Base-by-base conservation (phyloP, 768 basidiomycete species). In the Daedalea quercina region DNA sequence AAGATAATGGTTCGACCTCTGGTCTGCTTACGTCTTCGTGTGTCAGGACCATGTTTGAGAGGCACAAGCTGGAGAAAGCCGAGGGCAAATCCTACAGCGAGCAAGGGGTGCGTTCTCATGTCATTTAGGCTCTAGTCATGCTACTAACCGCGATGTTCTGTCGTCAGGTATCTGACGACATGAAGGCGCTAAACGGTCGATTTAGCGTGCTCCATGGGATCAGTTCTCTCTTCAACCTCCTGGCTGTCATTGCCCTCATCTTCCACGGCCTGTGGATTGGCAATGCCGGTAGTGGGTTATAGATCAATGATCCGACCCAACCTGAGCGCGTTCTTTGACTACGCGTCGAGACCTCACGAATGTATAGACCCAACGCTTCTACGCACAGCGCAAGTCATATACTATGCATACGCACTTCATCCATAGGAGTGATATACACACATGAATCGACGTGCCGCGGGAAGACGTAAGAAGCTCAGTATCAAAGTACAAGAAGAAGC, bases 251-350 rank as follows among this genome's bases (percentile, higher is more conserved):
- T 50, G 77, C 79, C 2, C 64, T 87, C 45, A 67, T 69, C 31
- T 82, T 87, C 69, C 87, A 88, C 57, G 87, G 87, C 13, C 65
- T 87, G 35, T 87, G 81, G 80, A 77, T 88, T 42, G 86, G 79
- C 25, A 80, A 74, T 59, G 65, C 64, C 43, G 82, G 83, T 24
- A 61, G 84, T 25, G 73, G 58, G 13, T 48, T 53, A 37, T 57
- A 54, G 55, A 54, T 34, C 42, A 22, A 9, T 20, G 13, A 11
- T 7, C 20, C 9, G 40, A 42, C 40, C 20, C n/a, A n/a, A n/a
- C n/a, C n/a, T n/a, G n/a, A n/a, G n/a, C n/a, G n/a, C n/a, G n/a
- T n/a, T n/a, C n/a, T n/a, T n/a, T n/a, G n/a, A n/a, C n/a, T n/a
- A n/a, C n/a, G n/a, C n/a, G n/a, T n/a, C n/a, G n/a, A n/a, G n/a